Conservation (phyloP, 495 filamentous ascomycete genomes). For the Jackrogersella minutella region DNA sequence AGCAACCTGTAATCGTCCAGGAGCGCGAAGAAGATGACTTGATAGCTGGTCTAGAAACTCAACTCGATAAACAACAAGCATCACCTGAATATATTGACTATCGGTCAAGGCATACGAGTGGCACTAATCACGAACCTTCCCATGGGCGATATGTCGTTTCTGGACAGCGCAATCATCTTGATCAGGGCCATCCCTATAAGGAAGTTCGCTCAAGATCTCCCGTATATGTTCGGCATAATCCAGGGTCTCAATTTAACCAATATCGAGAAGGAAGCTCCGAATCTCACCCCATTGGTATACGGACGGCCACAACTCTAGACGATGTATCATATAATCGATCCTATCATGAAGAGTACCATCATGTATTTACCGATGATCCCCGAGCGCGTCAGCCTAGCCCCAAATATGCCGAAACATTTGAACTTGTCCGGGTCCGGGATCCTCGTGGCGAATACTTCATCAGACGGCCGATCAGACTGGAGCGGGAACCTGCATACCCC, state of each 20-base stretch:
- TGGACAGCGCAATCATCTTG: not conserved
- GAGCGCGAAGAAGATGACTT: slow-evolving; percentile 32
- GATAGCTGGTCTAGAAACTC: slow-evolving; percentile 39
- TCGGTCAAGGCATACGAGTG: not conserved
- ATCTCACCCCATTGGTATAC: slow-evolving; percentile 24
- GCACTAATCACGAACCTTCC: not conserved
- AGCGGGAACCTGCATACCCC: slow-evolving; percentile 34
- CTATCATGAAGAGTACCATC: slow-evolving; percentile 47
- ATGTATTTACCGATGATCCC: slow-evolving; percentile 43
- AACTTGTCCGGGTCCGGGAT: slow-evolving; percentile 57
- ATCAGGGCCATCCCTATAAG: not conserved
- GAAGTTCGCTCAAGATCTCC: not conserved
- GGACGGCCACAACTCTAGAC: slow-evolving; percentile 21
- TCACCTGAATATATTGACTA: slow-evolving; percentile 3
- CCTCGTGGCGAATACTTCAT: slow-evolving; percentile 56
- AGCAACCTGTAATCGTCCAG: not conserved
- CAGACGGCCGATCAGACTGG: slow-evolving; percentile 50
- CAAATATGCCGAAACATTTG: slow-evolving; percentile 46
- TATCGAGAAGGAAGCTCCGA: slow-evolving; percentile 18
- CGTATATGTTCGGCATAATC: slow-evolving; percentile 4
- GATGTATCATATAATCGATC: slow-evolving; percentile 24
- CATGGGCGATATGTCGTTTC: not conserved
- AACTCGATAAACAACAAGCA: slow-evolving; percentile 35
- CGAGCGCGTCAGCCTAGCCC: slow-evolving; percentile 35
- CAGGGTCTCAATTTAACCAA: slow-evolving; percentile 1